Evolutionary conservation across 208 protist species (phyloP).

Genomic region (Leishmania turanica): DNA sequence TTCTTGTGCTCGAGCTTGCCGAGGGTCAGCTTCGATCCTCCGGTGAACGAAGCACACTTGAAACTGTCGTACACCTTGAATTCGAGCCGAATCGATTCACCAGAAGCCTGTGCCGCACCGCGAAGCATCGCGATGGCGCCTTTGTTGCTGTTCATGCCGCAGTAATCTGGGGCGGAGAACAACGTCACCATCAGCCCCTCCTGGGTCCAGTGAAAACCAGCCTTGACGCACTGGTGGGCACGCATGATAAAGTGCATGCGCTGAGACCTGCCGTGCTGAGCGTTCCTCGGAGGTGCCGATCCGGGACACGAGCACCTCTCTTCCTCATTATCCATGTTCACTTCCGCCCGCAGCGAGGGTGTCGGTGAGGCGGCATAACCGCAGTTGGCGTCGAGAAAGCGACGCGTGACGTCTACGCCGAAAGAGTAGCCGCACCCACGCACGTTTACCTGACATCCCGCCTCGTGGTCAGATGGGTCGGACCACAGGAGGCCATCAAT

Average conservation of each 20-base stretch:
- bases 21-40: conserved; percentile 9
- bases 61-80: conserved; percentile 67
- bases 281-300: neutral
- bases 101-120: conserved; percentile 40
- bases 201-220: conserved; percentile 84
- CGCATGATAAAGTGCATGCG: conserved; percentile 94
- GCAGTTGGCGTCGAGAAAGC: conserved; percentile 74
- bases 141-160: conserved; percentile 67
- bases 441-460: conserved; percentile 58
- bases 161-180: conserved; percentile 91
- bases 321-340: neutral
- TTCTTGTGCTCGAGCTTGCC: neutral
- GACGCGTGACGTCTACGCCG: conserved; percentile 65
- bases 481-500: conserved; percentile 99
- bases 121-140: conserved; percentile 73
- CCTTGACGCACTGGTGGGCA: conserved; percentile 93
- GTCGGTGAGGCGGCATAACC: conserved; percentile 39
- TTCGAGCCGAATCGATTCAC: conserved; percentile 58
- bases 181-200: conserved; percentile 60
- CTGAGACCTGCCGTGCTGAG: conserved; percentile 17
- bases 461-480: conserved; percentile 95
- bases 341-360: conserved; percentile 13
- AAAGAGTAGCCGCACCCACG: conserved; percentile 81
- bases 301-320: neutral
- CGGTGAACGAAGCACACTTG: conserved; percentile 13